phyloP scores from a whole-genome alignment of 495 filamentous ascomycete species.

The Pyronema omphalodes region DNA sequence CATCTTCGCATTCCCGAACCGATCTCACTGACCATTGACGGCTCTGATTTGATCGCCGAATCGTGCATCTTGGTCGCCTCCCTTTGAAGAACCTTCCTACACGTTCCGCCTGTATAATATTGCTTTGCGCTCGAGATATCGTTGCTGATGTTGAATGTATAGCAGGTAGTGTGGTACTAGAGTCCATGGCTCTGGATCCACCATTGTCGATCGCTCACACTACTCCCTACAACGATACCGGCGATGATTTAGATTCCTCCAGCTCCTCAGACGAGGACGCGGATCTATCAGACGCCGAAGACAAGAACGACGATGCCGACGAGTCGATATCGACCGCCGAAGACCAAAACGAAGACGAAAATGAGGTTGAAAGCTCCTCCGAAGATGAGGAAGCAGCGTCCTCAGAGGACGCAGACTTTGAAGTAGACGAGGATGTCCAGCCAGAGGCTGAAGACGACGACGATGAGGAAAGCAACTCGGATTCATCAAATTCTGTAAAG shows the following conservation, averaged over 20 bases:
- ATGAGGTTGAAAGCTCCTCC: constrained; percentile 19
- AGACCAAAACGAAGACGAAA: constrained; percentile 14
- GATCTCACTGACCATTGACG: constrained; percentile 5
- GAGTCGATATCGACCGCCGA: constrained; percentile 21
- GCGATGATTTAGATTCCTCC: neutral
- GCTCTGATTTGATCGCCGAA: constrained; percentile 9
- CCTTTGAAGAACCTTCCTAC: constrained; percentile 14
- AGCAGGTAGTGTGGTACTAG: constrained; percentile 23
- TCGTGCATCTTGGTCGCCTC: constrained; percentile 16
- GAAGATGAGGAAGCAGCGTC: constrained; percentile 18
- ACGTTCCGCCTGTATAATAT: constrained; percentile 16
- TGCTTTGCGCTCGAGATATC: constrained; percentile 13
- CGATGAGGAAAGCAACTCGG: constrained; percentile 18
- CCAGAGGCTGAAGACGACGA: constrained; percentile 14
- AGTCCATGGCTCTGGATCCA: constrained; percentile 11
- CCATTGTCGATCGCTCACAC: constrained; percentile 6
- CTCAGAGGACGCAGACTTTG: constrained; percentile 23
- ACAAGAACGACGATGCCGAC: constrained; percentile 11
- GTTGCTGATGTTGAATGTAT: constrained; percentile 16
- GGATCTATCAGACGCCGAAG: constrained; percentile 22
- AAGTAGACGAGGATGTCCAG: constrained; percentile 14
- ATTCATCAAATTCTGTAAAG: constrained; percentile 9
- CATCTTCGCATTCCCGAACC: constrained; percentile 21
- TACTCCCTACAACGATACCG: neutral
- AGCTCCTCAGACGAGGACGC: constrained; percentile 18